A percentile compares a stretch with the other conserved stretches of the same genome.
Evolutionary conservation across 352 stramenopile genomes (phyloP).

Genomic region (Phytophthora tubulina): DNA sequence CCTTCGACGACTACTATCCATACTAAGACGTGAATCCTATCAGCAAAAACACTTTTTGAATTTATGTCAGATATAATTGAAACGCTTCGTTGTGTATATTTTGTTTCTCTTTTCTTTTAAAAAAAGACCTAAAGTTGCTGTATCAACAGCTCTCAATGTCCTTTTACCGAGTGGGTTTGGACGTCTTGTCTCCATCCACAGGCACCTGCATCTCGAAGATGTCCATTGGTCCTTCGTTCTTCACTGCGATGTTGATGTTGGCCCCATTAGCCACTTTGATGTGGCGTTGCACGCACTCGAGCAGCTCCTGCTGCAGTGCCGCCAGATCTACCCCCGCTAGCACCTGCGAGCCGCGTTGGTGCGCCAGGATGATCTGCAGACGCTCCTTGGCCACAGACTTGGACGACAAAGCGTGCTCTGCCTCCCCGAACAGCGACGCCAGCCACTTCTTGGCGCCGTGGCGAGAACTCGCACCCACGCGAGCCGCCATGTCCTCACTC

Average conservation of each 20-base stretch:
- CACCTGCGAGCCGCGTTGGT: constrained; percentile 87
- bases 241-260: constrained; percentile 92
- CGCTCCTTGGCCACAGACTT: constrained; percentile 90
- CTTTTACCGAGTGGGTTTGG: constrained; percentile 39
- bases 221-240: constrained; percentile 88
- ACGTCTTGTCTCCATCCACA: constrained; percentile 62
- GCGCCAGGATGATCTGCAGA: constrained; percentile 90
- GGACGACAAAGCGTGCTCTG: constrained; percentile 56
- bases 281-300: constrained; percentile 89
- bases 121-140: constrained; percentile 4
- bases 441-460: constrained; percentile 85
- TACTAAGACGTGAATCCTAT: constrained; percentile 52
- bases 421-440: constrained; percentile 75
- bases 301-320: constrained; percentile 82
- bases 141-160: neutral
- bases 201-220: constrained; percentile 94
- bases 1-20: constrained; percentile 90
- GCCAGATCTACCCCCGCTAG: constrained; percentile 85
- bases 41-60: neutral
- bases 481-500: constrained; percentile 53
- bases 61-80: constrained; percentile 1
- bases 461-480: constrained; percentile 53
- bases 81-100: constrained; percentile 6
- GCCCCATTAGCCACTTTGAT: constrained; percentile 88
- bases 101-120: constrained; percentile 26